Conservation (phyloP, 1,284 basidiomycete species). For the Rhodotorula sp. region DNA sequence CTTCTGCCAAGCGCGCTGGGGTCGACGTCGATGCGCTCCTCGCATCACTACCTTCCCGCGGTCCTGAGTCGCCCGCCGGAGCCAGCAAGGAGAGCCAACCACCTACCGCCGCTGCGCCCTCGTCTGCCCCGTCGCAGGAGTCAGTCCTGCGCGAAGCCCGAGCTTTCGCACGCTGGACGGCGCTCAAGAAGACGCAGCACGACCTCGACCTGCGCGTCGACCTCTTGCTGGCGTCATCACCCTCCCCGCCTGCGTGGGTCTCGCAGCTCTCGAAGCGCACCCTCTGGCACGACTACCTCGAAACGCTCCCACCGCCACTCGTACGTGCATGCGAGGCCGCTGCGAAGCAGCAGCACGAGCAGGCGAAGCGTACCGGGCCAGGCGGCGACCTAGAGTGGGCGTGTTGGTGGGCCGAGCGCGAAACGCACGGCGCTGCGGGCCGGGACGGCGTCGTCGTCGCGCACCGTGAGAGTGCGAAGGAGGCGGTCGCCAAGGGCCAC, state of each 20-base stretch:
- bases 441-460: conserved; percentile 16
- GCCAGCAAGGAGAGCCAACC: neutral
- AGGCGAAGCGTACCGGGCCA: conserved; percentile 9
- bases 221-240: conserved; percentile 5
- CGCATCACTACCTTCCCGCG: neutral
- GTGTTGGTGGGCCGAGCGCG: conserved; percentile 29
- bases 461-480: conserved; percentile 9
- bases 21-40: conserved; percentile 18
- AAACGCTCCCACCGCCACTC: conserved; percentile 1
- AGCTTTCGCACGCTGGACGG: conserved; percentile 25
- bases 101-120: too few relatives aligned
- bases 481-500: neutral
- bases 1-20: conserved; percentile 9
- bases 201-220: conserved; percentile 35
- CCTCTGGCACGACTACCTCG: conserved; percentile 27
- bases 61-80: neutral
- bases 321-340: neutral
- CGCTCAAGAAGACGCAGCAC: conserved; percentile 22
- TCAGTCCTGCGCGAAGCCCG: conserved; percentile 26
- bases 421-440: conserved; percentile 21
- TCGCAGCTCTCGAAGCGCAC: neutral
- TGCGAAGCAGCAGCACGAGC: neutral
- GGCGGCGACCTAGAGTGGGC: conserved; percentile 32
- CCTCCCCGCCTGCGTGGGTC: neutral
- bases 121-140: too few relatives aligned